Evolutionary conservation across 1,284 basidiomycete species (phyloP), one percentile per base, ranked within the genome.

Genomic region (Microbotryomycetes sp.): DNA sequence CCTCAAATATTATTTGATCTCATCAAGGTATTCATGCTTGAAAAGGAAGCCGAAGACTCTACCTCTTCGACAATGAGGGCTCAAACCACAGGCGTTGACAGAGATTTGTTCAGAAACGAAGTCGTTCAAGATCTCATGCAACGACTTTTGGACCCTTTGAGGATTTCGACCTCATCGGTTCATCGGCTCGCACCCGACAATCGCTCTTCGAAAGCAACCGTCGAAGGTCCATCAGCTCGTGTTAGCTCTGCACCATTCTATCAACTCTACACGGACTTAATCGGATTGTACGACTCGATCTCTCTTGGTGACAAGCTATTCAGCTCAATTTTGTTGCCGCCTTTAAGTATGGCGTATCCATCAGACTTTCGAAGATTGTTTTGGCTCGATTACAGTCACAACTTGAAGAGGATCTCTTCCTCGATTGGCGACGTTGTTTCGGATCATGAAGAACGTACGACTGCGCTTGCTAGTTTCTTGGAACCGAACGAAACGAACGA

Each of bases 1-100:
- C 4, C 3, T 31, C 22, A 47, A 15, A 78, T 80, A 1, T 77
- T 86, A 3, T 87, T 94, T 68, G 83, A 81, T 36, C 86, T 89
- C 67, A 92, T 94, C 88, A 91, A 90, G 71, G 85, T 97, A 15
- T 93, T 91, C 77, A 92, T 96, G 90, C 83, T 97, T 22, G 93
- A 96, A 74, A 93, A 75, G 74, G 76, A 56, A 74, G 36, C 36
- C 36, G 19, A 79, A 59, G n/a, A n/a, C n/a, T n/a, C n/a, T n/a
- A n/a, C n/a, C n/a, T n/a, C n/a, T n/a, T 61, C 66, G 46, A 68
- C 68, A 26, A 67, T 6, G 65, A 65, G 32, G 79, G 82, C 62
- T 80, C 81, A 6, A 71, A 76, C 5, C 80, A 81, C 32, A 25
- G 64, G 63, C 6, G 73, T 73, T 0, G 76, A 77, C 1, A 64